Evolutionary conservation across 306 rosid species (phyloP), one percentile per base, ranked within the genome.

Genomic region (Leucaena leucocephala): DNA sequence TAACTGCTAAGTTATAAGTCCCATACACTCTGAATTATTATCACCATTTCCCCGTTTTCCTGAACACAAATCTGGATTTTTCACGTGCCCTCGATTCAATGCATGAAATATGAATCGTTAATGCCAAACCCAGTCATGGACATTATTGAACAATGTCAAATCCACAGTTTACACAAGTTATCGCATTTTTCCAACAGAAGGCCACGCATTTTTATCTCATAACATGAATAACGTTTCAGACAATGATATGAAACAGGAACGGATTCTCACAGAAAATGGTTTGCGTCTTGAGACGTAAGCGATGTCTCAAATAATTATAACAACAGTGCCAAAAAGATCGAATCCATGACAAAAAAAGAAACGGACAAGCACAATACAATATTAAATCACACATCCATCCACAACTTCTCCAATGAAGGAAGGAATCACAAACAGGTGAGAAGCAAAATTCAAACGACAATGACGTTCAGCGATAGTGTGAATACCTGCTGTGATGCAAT

Each of bases 401-500:
- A 78, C 8, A 35, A 11, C 7, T 58, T 45, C 59, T 45, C 16
- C 70, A 43, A 34, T 39, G 13, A 73, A 19, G 22, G 13, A 73
- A 19, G 22, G 21, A 57, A 34, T 11, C 4, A 34, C 11, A 16
- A 49, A 49, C 12, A 8, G 8, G 44, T 34, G 62, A 34, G 34
- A 39, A 27, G 19, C 43, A 5, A 9, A n/a, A 35, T 38, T 42
- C n/a, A 21, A 22, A 74, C 8, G 7, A 42, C 67, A 40, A 54
- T 33, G 70, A 71, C 63, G 3, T 48, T 15, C 21, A 61, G 44
- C 66, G 65, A 39, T 22, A 22, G 66, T 46, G 8, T 2, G 6
- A 63, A 48, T 79, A 68, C 78, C 83, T 72, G 36, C 83, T 72
- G 36, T 63, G 72, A 72, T 79, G 45, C 66, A 49, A 71, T 48